Evolutionary conservation across 2,329 filamentous ascomycete species (phyloP).

Genomic region (Ophiostoma quercus): DNA sequence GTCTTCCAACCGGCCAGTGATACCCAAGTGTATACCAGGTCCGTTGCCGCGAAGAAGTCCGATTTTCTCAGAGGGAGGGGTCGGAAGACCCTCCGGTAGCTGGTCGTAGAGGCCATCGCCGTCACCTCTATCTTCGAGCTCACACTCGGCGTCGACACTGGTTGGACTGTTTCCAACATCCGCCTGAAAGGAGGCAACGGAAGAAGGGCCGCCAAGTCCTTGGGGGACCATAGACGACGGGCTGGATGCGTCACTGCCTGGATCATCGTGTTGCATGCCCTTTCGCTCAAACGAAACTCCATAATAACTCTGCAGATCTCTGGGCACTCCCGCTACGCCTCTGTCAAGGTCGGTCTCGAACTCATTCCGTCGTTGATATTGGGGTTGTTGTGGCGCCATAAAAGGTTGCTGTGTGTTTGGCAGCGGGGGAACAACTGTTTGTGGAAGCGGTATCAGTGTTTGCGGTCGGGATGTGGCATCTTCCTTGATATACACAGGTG

Average conservation of each 20-base stretch:
- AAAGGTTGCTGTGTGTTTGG: not conserved
- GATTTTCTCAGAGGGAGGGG: slow-evolving; percentile 40
- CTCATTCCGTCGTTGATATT: not conserved
- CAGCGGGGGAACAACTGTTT: not conserved
- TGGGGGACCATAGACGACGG: slow-evolving; percentile 39
- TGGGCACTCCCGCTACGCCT: not conserved
- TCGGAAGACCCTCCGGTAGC: slow-evolving; percentile 35
- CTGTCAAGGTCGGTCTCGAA: not conserved
- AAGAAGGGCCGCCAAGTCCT: slow-evolving; percentile 33
- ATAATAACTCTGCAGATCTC: slow-evolving; percentile 18
- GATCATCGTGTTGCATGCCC: slow-evolving; percentile 31
- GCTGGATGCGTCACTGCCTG: slow-evolving; percentile 37
- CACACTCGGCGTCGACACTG: not conserved
- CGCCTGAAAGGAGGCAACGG: slow-evolving; percentile 27
- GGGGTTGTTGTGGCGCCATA: not conserved
- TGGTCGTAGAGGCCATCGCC: not conserved
- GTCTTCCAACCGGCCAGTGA: not conserved
- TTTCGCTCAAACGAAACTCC: slow-evolving; percentile 29
- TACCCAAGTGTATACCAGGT: not conserved
- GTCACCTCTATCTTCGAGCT: not conserved
- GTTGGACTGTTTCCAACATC: slow-evolving; percentile 29
- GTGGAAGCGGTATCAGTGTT: not conserved
- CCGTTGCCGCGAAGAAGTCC: not conserved
- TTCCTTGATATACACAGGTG: not conserved
- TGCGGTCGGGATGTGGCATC: not conserved